These are phyloP conservation scores for Schwanniomyces sp. DNA, from an alignment of 805 yeast species.

Conservation along the genomic window DNA sequence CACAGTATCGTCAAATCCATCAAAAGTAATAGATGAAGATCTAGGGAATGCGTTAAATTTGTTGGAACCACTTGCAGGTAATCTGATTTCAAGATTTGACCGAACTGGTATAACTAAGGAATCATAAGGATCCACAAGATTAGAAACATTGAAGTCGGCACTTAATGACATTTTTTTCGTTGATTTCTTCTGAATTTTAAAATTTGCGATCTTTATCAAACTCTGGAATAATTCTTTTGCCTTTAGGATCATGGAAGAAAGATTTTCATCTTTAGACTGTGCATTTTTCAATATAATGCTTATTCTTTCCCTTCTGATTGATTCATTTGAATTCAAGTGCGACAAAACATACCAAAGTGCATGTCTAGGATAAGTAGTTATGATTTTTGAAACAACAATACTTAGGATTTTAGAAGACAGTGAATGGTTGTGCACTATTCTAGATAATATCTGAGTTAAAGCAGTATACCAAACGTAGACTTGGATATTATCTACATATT, in stretches of 20 bases:
- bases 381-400: slow-evolving; percentile 56
- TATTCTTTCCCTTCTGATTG: slow-evolving; percentile 26
- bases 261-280: slow-evolving; percentile 10
- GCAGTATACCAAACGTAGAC: slow-evolving; percentile 73
- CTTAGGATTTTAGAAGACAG: slow-evolving; percentile 56
- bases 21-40: slow-evolving; percentile 49
- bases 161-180: slow-evolving; percentile 36
- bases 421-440: slow-evolving; percentile 64
- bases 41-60: slow-evolving; percentile 47
- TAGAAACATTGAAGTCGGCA: slow-evolving; percentile 40
- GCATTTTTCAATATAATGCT: slow-evolving; percentile 17
- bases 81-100: slow-evolving; percentile 63
- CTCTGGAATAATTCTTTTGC: slow-evolving; percentile 41
- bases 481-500: slow-evolving; percentile 47
- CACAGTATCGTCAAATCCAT: slow-evolving; percentile 64
- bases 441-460: slow-evolving; percentile 79
- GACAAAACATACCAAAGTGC: slow-evolving; percentile 84
- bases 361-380: slow-evolving; percentile 71
- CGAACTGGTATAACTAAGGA: slow-evolving; percentile 73
- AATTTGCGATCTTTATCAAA: slow-evolving; percentile 43
- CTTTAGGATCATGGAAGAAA: slow-evolving; percentile 15
- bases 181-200: slow-evolving; percentile 33
- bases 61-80: slow-evolving; percentile 52
- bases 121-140: slow-evolving; percentile 27
- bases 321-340: slow-evolving; percentile 57